Evolutionary conservation across 495 filamentous ascomycete species (phyloP), one percentile per base, ranked within the genome.

Genomic region (Penicillium flavigenum): DNA sequence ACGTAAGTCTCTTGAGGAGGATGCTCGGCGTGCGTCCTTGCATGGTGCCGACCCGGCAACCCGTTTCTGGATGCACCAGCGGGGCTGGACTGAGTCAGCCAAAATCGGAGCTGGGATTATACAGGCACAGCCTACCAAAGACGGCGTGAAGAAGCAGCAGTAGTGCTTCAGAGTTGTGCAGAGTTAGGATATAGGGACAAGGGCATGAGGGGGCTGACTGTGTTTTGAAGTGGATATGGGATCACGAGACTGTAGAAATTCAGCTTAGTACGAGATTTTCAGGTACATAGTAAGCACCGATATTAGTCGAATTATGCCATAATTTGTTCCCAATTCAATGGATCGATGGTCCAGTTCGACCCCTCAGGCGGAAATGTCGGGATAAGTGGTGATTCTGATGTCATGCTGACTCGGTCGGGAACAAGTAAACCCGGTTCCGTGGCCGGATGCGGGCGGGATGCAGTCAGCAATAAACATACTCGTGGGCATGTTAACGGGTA

Each of bases 51-150:
- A 79, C 26, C 80, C 84, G 0, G 84, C 86, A 49, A 79, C 87
- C 62, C 69, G 73, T 34, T 92, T 93, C 64, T 93, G 89, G 89
- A 75, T 65, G 54, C 73, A 80, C 34, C 89, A 91, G 73, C 75
- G 75, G 44, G 81, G 83, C 3, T 83, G 84, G 77, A 72, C 64
- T 44, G 87, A 89, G 68, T 82, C 82, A 32, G 78, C 82, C 2
- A 63, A 77, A 58, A 76, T 87, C 12, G 89, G 86, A 4, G 71
- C 66, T 42, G 66, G 72, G 4, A 79, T 85, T 31, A 86, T 88
- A 56, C 78, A 80, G 62, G 72, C 73, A 39, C 77, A 78, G 53
- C 72, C 75, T 47, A 61, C 61, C 24, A 64, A 64, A 14, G 58
- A 52, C 19, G 72, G 78, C 47, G 62, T 61, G 43, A 88, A 88